Base-by-base conservation (phyloP, 768 basidiomycete genomes). In the Suillus bovinus region DNA sequence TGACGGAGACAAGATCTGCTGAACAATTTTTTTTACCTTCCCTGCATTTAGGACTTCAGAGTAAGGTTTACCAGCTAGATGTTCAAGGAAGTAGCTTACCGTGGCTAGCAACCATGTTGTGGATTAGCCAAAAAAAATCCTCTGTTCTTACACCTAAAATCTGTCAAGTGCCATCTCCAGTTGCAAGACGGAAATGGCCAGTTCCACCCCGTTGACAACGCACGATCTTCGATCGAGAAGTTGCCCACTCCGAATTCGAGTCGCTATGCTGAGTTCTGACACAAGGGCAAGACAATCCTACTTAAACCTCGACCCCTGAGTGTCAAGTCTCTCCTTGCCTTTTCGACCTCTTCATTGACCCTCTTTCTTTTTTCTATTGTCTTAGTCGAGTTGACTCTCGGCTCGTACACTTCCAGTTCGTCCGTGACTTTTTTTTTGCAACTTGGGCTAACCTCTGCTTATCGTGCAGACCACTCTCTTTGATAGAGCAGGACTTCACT, bases 341-440 rank as follows among this genome's bases (percentile, higher is more conserved):
- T 64, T 60, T 54, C 63, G 63, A 62, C 70, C 69, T 65, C 74
- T 72, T 71, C 68, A 58, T 60, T 64, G 59, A 42, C 62, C 62
- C 69, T 69, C 66, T 74, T 76, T 70, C 66, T 63, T 58, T 62
- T 67, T 66, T 70, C 65, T 70, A 68, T 77, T 74, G 77, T 79
- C 75, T 74, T 77, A 72, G 83, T 86, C 86, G 85, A 85, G 83
- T 88, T 82, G 88, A 85, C 78, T 78, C 79, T 85, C 85, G 82
- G 83, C 85, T 78, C 73, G 72, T 77, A 72, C 71, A 72, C 62
- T 68, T 77, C 79, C 79, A 84, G 84, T 83, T 63, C 66, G 78
- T 69, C 14, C 42, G 46, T 59, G 56, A 36, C 22, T 50, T 53
- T 49, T 56, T n/a, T 52, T n/a, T 58, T 56, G 34, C 24, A 44